Evolutionary conservation across 78 protist species (phyloP).

Genomic region (Cavenderia fasciculata): DNA sequence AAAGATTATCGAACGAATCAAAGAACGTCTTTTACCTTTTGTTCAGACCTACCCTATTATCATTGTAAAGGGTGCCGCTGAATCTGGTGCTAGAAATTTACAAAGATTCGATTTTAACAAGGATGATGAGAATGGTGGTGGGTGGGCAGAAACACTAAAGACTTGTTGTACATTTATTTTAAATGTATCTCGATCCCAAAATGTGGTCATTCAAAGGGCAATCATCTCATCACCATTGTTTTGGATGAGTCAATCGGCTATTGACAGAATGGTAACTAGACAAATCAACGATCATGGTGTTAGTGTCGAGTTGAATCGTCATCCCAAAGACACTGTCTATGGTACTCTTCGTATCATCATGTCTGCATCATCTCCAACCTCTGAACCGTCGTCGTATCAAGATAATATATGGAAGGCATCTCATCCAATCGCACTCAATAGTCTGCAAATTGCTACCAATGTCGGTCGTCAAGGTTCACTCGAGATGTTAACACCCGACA

Average conservation of each 20-base stretch:
- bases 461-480: conserved; percentile 79
- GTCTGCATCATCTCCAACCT: neutral
- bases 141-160: neutral
- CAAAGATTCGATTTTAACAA: conserved; percentile 33
- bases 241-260: conserved; percentile 57
- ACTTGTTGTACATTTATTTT: conserved; percentile 38
- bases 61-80: conserved; percentile 79
- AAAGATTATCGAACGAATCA: neutral
- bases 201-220: conserved; percentile 77
- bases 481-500: conserved; percentile 14
- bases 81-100: conserved; percentile 73
- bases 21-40: conserved; percentile 38
- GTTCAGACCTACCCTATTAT: conserved; percentile 30
- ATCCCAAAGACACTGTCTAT: conserved; percentile 77
- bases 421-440: conserved; percentile 59
- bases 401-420: conserved; percentile 65
- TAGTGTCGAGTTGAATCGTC: conserved; percentile 48
- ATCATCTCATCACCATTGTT: conserved; percentile 73
- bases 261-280: conserved; percentile 34
- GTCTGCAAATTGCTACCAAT: conserved; percentile 76
- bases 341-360: conserved; percentile 72
- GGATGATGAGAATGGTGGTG: neutral
- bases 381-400: neutral
- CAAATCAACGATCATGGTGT: conserved; percentile 64
- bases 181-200: conserved; percentile 53